Evolutionary conservation across 352 stramenopile species (phyloP).

Genomic region (Peronospora farinosa): DNA sequence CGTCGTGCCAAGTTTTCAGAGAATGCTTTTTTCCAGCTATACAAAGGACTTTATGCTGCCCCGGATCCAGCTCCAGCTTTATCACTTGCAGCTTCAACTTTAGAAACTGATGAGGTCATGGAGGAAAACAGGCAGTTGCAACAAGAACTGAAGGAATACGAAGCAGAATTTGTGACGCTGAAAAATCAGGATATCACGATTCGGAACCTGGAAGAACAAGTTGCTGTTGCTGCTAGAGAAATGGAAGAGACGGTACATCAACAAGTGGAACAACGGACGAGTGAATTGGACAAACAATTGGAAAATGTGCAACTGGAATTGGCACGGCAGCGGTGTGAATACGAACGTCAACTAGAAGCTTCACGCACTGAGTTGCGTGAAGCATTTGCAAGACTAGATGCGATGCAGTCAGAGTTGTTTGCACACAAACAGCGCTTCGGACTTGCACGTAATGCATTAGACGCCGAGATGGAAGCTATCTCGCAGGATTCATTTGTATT

Average conservation of each 20-base stretch:
- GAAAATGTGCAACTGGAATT: slow-evolving; percentile 68
- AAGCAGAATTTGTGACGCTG: slow-evolving; percentile 90
- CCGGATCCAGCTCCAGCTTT: slow-evolving; percentile 78
- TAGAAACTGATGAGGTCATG: slow-evolving; percentile 50
- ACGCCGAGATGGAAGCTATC: slow-evolving; percentile 85
- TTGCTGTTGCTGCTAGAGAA: slow-evolving; percentile 72
- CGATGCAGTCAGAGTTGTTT: slow-evolving; percentile 89
- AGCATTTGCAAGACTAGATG: slow-evolving; percentile 73
- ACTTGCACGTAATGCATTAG: slow-evolving; percentile 50
- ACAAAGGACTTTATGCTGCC: slow-evolving; percentile 82
- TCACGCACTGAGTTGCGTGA: slow-evolving; percentile 55
- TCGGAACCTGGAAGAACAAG: slow-evolving; percentile 89
- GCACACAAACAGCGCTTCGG: slow-evolving; percentile 73
- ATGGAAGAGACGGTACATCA: slow-evolving; percentile 59
- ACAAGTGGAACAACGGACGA: slow-evolving; percentile 52
- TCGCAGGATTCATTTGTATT: slow-evolving; percentile 79
- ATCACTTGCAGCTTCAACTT: slow-evolving; percentile 40
- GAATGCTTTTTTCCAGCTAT: slow-evolving; percentile 83
- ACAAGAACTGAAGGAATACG: slow-evolving; percentile 88
- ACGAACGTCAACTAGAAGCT: slow-evolving; percentile 58
- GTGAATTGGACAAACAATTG: slow-evolving; percentile 58
- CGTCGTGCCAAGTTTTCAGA: slow-evolving; percentile 88
- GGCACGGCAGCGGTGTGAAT: slow-evolving; percentile 74
- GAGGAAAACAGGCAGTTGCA: slow-evolving; percentile 89
- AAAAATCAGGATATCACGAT: slow-evolving; percentile 98